phyloP scores from a whole-genome alignment of 352 stramenopile species.

The Phytophthora aleatoria region DNA sequence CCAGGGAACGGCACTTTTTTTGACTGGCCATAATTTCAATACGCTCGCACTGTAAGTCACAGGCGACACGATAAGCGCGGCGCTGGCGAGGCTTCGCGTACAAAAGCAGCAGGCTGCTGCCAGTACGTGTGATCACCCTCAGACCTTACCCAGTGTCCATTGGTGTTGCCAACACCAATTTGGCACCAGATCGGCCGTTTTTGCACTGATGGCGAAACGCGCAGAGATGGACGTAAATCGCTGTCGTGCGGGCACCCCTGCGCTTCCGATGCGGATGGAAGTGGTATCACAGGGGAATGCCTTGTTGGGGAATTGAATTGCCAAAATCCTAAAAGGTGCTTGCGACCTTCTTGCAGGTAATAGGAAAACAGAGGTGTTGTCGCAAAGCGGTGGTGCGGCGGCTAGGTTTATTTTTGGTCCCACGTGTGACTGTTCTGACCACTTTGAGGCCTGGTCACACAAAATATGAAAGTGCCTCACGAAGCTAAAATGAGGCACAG shows the following conservation, averaged over 20 bases:
- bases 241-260: slow-evolving; percentile 17
- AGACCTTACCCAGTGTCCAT: slow-evolving; percentile 10
- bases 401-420: slow-evolving; percentile 8
- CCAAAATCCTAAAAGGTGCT: neutral
- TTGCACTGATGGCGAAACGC: slow-evolving; percentile 27
- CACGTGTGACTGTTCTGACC: slow-evolving; percentile 8
- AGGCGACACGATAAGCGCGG: neutral
- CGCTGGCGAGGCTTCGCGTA: no score
- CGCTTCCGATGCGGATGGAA: neutral
- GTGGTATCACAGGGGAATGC: neutral
- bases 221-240: slow-evolving; percentile 15
- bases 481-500: no score
- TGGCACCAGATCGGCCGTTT: slow-evolving; percentile 8
- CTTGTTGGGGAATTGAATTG: neutral
- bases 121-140: neutral
- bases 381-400: slow-evolving; percentile 2
- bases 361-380: slow-evolving; percentile 5
- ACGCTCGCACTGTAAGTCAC: no score
- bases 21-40: neutral
- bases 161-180: neutral
- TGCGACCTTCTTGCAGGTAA: neutral
- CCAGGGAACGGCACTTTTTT: slow-evolving; percentile 1
- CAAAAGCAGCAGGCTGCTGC: no score
- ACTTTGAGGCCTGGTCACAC: neutral
- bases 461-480: neutral